These are phyloP conservation scores for Globisporangium apiculatum DNA, from an alignment of 352 stramenopile species.

Conservation along the genomic window DNA sequence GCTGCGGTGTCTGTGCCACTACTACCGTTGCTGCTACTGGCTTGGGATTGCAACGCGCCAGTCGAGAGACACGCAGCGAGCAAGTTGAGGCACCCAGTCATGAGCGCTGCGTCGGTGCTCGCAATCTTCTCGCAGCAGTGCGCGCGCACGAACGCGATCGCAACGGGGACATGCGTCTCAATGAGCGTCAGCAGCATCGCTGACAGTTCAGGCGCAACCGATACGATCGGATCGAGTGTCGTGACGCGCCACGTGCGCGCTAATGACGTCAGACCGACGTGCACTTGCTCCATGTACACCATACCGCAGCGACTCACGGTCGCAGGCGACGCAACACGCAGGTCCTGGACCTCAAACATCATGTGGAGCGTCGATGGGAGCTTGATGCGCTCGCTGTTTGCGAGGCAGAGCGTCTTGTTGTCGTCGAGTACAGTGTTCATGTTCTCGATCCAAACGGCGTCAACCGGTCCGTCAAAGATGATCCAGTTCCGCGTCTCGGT, in stretches of 20 bases:
- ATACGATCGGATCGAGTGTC: conserved; percentile 62
- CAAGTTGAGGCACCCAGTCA: conserved; percentile 85
- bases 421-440: conserved; percentile 89
- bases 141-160: conserved; percentile 85
- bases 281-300: conserved; percentile 91
- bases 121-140: conserved; percentile 87
- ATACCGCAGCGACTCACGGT: conserved; percentile 89
- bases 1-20: conserved; percentile 44
- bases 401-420: conserved; percentile 84
- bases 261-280: conserved; percentile 69
- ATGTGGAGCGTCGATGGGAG: conserved; percentile 84
- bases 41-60: conserved; percentile 27
- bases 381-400: conserved; percentile 87
- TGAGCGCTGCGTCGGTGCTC: conserved; percentile 86
- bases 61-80: conserved; percentile 64
- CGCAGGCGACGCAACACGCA: conserved; percentile 82
- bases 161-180: conserved; percentile 71
- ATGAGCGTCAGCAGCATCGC: conserved; percentile 69
- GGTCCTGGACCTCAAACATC: conserved; percentile 92
- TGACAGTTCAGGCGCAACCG: conserved; percentile 40
- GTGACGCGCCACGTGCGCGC: conserved; percentile 72
- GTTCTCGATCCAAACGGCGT: conserved; percentile 92
- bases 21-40: conserved; percentile 29
- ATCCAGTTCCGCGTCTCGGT: conserved; percentile 88
- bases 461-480: conserved; percentile 86